phyloP scores from a whole-genome alignment of 306 rosid genomes.

The Sicyos edulis region DNA sequence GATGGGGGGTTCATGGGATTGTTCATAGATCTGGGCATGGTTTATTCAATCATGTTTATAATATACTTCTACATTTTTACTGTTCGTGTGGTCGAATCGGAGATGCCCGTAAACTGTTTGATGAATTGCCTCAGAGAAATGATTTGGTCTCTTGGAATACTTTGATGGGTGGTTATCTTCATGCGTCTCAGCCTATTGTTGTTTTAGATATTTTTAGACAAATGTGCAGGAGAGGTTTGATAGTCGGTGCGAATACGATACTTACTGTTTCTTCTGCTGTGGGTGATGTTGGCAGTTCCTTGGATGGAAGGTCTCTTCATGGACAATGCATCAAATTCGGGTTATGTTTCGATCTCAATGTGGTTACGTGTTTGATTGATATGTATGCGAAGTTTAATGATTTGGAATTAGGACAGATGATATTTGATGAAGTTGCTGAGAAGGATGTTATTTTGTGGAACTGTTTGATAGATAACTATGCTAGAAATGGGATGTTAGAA shows the following conservation, averaged over 20 bases:
- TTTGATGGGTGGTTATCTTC: conserved; percentile 59
- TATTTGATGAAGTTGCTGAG: conserved; percentile 39
- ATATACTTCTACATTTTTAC: conserved; percentile 48
- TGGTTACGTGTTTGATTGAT: conserved; percentile 51
- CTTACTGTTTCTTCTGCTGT: conserved; percentile 49
- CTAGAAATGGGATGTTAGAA: conserved; percentile 40
- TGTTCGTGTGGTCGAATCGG: conserved; percentile 40
- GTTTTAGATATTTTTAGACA: conserved; percentile 41
- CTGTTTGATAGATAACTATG: conserved; percentile 53
- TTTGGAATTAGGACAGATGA: conserved; percentile 27
- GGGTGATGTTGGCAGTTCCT: conserved; percentile 32
- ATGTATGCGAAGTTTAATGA: conserved; percentile 44
- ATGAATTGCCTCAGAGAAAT: conserved; percentile 43
- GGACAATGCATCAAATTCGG: conserved; percentile 44
- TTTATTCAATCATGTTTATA: conserved; percentile 42
- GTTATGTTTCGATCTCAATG: conserved; percentile 34
- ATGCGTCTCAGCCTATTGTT: conserved; percentile 32
- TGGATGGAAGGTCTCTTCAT: conserved; percentile 41
- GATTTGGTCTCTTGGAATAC: conserved; percentile 62
- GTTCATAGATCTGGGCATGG: conserved; percentile 45
- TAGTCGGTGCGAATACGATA: conserved; percentile 35
- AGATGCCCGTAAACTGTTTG: conserved; percentile 52
- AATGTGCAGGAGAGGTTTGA: conserved; percentile 38
- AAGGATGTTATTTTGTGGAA: conserved; percentile 69
- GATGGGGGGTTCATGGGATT: conserved; percentile 58